phyloP scores from a whole-genome alignment of 345 rosid species.

The Citrus sinensis region DVS_A1.0 CM039161.1:19502501-19503000 shows the following conservation, averaged over 20 bases:
- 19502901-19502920: too few species aligned
- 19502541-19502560: constrained; percentile 12
- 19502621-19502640: constrained; percentile 25
- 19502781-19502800: too few species aligned
- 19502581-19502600: neutral
- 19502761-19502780: neutral
- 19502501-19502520: constrained; percentile 15
- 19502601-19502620: constrained; percentile 4
- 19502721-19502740: neutral
- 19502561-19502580: neutral
- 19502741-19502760: neutral
- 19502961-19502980: too few species aligned
- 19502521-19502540: constrained; percentile 6
- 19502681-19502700: constrained; percentile 27
- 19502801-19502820: too few species aligned
- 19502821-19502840: too few species aligned
- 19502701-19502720: neutral
- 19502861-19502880: too few species aligned
- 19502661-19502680: constrained; percentile 38
- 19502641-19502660: constrained; percentile 40
- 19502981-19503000: too few species aligned
- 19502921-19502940: too few species aligned
- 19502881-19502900: too few species aligned
- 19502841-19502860: too few species aligned
- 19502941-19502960: too few species aligned